Evolutionary conservation across 805 yeast genomes (phyloP), one percentile per base, ranked within the genome.

Genomic region (Lipomyces spencermartinsiae): DNA sequence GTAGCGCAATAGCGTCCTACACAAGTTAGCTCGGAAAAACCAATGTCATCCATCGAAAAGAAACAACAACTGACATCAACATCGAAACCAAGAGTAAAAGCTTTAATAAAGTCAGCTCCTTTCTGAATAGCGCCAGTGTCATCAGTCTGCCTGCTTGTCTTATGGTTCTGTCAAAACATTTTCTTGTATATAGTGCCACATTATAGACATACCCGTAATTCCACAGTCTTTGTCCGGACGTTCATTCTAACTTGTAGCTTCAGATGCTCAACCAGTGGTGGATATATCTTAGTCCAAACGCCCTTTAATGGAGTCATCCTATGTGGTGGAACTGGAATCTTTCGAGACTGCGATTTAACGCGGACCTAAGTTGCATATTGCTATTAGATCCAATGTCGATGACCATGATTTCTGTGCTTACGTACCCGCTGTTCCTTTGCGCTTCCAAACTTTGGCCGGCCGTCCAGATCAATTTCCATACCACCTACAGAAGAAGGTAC

Each of bases 181-280:
- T 14, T 39, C 19, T 14, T 14, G 19, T 14, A 12, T 10, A 12
- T 19, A 12, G 53, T 0, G 14, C 14, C 14, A 19, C n/a, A 62
- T 19, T 7, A 14, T 10, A 22, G 9, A 35, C 58, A 19, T 65
- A 65, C 68, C 59, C 67, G 57, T 14, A 95, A 79, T 77, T 94
- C 97, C 37, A 95, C 97, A 2, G 94, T 88, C 76, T 86, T 91
- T n/a, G 92, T 88, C 77, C 88, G 88, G 72, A 91, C 80, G 79
- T 95, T 94, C 98, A 95, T 94, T 81, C 98, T 86, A 59, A 95
- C 98, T 80, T 95, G 99, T 71, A 95, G 83, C 77, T 95, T 93
- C 74, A 95, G 84, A 80, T 93, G 97, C 71, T 95, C 97, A 49
- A 95, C 98, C 73, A 95, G 82, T 5, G 99, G 98, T 43, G 97